Base-by-base conservation (phyloP, 768 basidiomycete species). In the Xerocomellus chrysenteron region DNA sequence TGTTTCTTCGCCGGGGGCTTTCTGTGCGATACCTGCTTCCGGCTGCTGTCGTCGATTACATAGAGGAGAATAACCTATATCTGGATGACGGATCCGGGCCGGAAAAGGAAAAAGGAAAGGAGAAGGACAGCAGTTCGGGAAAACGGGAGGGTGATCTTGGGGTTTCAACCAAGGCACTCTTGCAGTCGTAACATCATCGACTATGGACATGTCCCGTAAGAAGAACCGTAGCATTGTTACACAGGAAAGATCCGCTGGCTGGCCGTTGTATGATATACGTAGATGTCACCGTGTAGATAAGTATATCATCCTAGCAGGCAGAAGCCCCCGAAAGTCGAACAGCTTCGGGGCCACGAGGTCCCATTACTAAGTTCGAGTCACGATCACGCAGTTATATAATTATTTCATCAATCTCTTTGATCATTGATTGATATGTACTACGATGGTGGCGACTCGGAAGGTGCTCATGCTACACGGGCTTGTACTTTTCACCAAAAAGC, bases 11-110 rank as follows among this genome's bases (percentile, higher is more conserved):
- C 65, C 81, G 89, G 61, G 90, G 90, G 12, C 81, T 93, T 32
- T 90, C 88, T 33, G 85, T 90, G 61, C 86, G 90, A 63, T 99
- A 98, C 74, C 82, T 99, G 41, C 80, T 98, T 48, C 97, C 97
- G 11, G 82, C 88, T 49, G 82, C 86, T 37, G 96, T 98, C 47
- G 92, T 95, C 57, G 87, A 94, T 60, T 99, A 99, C 70, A 99
- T 98, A 74, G 88, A 94, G 69, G 80, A 90, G 68, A 78, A 95
- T 62, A 82, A 85, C 37, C 76, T 92, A 60, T 92, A 92, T 64
- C 77, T 79, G 58, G 90, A 91, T 41, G 90, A 90, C 43, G 75
- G 71, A 47, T 41, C 69, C 5, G 53, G 36, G 42, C 62, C 49
- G 5, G 73, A 72, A 53, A 76, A 73, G 21, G 21, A 74, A 39